Conservation (phyloP, 2,329 filamentous ascomycete genomes). For the Volutella citrinella region DNA sequence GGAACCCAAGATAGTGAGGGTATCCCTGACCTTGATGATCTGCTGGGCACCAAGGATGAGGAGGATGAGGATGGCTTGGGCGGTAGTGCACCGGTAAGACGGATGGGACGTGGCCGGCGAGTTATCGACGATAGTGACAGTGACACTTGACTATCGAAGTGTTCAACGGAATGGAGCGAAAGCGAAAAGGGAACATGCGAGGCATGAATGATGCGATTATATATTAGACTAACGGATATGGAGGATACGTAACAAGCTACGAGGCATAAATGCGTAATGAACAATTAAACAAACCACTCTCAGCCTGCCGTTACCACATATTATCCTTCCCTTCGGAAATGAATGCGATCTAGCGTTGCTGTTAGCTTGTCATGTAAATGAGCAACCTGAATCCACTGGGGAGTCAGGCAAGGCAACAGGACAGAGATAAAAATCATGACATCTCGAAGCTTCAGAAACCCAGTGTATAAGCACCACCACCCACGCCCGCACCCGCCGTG, state of each 20-base stretch:
- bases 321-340: no score
- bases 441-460: slow-evolving; percentile 42
- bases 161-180: no score
- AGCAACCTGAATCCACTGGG: no score
- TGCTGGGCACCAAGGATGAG: slow-evolving; percentile 17
- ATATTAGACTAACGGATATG: no score
- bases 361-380: slow-evolving; percentile 13
- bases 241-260: no score
- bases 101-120: slow-evolving; percentile 24
- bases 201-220: no score
- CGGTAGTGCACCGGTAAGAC: slow-evolving; percentile 15
- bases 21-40: slow-evolving; percentile 32
- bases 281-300: no score
- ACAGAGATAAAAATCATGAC: slow-evolving; percentile 8
- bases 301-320: no score
- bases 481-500: slow-evolving; percentile 31
- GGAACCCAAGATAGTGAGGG: slow-evolving; percentile 41
- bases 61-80: slow-evolving; percentile 11
- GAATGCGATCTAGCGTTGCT: no score
- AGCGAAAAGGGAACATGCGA: no score
- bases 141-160: slow-evolving; percentile 15
- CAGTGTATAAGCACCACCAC: slow-evolving; percentile 44
- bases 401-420: no score
- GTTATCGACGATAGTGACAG: slow-evolving; percentile 30
- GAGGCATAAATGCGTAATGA: no score